Conservation (phyloP, 352 stramenopile genomes). For the Thraustotheca clavata region DNA sequence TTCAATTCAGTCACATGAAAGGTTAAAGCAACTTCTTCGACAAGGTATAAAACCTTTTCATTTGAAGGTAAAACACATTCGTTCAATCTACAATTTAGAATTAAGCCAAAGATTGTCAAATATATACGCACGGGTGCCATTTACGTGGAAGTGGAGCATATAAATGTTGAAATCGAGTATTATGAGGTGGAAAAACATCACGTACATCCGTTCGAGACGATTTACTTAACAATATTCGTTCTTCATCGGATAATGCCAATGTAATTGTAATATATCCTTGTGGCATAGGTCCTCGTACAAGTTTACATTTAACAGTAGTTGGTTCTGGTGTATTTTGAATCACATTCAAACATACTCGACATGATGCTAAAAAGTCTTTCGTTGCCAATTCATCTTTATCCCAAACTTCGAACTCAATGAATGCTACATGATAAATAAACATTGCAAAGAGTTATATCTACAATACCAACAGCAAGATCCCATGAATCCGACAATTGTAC, state of each 20-base stretch:
- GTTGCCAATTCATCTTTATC: conserved; percentile 61
- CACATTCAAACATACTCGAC: neutral
- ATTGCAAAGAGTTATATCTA: conserved; percentile 42
- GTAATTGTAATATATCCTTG: conserved; percentile 30
- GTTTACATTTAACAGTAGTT: conserved; percentile 42
- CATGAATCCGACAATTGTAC: conserved; percentile 34
- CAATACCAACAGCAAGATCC: conserved; percentile 17
- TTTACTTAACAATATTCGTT: conserved; percentile 59
- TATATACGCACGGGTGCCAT: conserved; percentile 66
- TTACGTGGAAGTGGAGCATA: conserved; percentile 71
- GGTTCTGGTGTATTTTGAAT: conserved; percentile 13
- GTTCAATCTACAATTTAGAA: neutral
- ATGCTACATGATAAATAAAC: conserved; percentile 11
- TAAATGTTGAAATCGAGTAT: conserved; percentile 61
- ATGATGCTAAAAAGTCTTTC: conserved; percentile 47
- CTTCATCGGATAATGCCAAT: conserved; percentile 43
- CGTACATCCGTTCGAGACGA: conserved; percentile 66
- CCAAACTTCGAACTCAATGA: conserved; percentile 57
- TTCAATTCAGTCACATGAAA: conserved; percentile 84
- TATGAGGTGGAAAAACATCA: conserved; percentile 72
- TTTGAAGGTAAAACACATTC: conserved; percentile 61
- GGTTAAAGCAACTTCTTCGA: conserved; percentile 81
- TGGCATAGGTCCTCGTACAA: conserved; percentile 50
- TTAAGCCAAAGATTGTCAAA: conserved; percentile 22
- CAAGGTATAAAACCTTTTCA: conserved; percentile 75